Evolutionary conservation across 1,284 basidiomycete species (phyloP), one percentile per base, ranked within the genome.

Genomic region (Moesziomyces sp.): DNA sequence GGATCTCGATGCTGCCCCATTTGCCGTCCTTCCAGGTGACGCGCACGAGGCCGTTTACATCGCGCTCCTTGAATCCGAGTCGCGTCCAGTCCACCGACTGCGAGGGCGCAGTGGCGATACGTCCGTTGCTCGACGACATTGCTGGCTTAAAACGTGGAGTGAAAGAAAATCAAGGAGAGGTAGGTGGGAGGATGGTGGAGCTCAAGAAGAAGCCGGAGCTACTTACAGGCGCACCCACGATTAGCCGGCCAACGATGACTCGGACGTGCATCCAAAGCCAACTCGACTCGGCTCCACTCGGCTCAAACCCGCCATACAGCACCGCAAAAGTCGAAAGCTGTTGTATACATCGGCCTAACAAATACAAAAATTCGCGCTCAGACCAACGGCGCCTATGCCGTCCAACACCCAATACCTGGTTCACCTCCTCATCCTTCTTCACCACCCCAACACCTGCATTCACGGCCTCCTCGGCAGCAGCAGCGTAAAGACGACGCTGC

Each of bases 1-100:
- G 72, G 63, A 77, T 79, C 52, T 75, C 74, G 24, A 73, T 70
- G 35, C 51, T 28, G 24, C 74, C 76, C 83, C 83, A 84, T 43
- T 76, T 55, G 52, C 79, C 81, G 28, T 78, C 60, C 40, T 65
- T 61, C 63, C 61, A 79, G 16, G 64, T 69, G 49, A 76, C 68
- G 24, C 59, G 58, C 3, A 78, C 67, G 28, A 70, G 58, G 30
- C 70, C 76, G 55, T 78, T 78, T 53, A 76, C 74, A 10, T 65
- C 58, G 26, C 70, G 58, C 60, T 76, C 74, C 47, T 65, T 69
- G 70, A 78, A 78, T 23, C 71, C 74, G 46, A 78, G 65, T 19
- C 66, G 67, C 18, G 52, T 43, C 76, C 76, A 78, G 35, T 78
- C 71, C 19, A 76, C 42, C 24, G 47, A 56, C 7, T 49, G 24